phyloP scores from a whole-genome alignment of 2,329 filamentous ascomycete genomes.

The Ophiocordyceps unilateralis region DNA sequence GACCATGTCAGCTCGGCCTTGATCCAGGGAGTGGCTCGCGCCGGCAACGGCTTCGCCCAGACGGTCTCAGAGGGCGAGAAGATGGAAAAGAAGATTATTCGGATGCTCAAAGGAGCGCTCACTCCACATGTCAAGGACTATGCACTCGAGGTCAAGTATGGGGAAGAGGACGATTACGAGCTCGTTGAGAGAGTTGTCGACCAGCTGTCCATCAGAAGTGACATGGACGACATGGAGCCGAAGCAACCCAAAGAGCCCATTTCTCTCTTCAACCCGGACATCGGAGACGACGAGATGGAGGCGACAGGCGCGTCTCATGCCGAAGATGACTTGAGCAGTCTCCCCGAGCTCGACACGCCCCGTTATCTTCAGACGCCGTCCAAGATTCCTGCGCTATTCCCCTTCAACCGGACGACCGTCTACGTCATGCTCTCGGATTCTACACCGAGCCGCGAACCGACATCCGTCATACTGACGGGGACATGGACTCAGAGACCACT shows the following conservation, averaged over 20 bases:
- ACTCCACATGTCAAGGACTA: constrained; percentile 50
- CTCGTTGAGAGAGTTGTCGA: constrained; percentile 41
- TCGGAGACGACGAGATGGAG: constrained; percentile 23
- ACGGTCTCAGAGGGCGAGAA: constrained; percentile 44
- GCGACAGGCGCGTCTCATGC: constrained; percentile 7
- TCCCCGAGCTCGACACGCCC: constrained; percentile 35
- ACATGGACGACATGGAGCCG: constrained; percentile 4
- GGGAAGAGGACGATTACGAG: constrained; percentile 40
- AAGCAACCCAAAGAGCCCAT: constrained; percentile 22
- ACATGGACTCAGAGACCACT: constrained; percentile 40
- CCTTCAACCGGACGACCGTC: constrained; percentile 46
- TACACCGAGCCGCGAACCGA: constrained; percentile 20
- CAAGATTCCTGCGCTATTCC: constrained; percentile 45
- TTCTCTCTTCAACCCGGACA: constrained; percentile 39
- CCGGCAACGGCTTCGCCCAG: constrained; percentile 43
- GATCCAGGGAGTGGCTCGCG: constrained; percentile 35
- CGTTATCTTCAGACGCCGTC: constrained; percentile 47
- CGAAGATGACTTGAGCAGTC: constrained; percentile 25
- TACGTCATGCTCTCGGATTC: constrained; percentile 47
- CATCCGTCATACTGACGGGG: constrained; percentile 39
- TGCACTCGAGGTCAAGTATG: constrained; percentile 45
- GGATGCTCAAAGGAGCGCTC: constrained; percentile 57
- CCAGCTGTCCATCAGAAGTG: constrained; percentile 21
- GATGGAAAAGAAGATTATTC: constrained; percentile 50
- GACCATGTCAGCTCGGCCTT: constrained; percentile 30